Evolutionary conservation across 352 stramenopile species (phyloP), one percentile per base, ranked within the genome.

Genomic region (Phytopythium chamaehyphon): DNA sequence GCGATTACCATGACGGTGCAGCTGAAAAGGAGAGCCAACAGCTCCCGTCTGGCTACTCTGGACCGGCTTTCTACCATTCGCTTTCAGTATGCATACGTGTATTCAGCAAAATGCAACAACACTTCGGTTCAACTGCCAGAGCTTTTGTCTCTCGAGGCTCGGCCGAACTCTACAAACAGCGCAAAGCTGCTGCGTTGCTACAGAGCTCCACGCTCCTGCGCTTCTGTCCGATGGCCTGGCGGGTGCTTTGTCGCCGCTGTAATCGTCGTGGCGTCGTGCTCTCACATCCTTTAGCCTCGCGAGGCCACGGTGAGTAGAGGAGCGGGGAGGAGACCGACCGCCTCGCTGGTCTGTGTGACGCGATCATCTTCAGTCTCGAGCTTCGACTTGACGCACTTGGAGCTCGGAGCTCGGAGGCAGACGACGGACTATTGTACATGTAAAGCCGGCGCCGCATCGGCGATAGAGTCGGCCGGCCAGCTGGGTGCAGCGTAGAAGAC

Each of bases 381-480:
- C 9, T 9, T 33, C 9, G 28, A n/a, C n/a, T n/a, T n/a, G n/a
- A n/a, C n/a, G n/a, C n/a, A n/a, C n/a, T n/a, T n/a, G n/a, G n/a
- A n/a, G n/a, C n/a, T n/a, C n/a, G n/a, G n/a, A 33, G 28, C 9
- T 33, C 28, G 28, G 5, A 10, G 5, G 28, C 28, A 33, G 28
- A 33, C 28, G 9, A 9, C 28, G 9, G 28, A 5, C 28, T 5
- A 33, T n/a, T n/a, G 28, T 9, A 10, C 28, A 33, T 23, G 39
- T 45, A 45, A 45, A 45, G 39, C 18, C 39, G 14, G 3, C 39
- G 3, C 39, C 15, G 18, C 18, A 6, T 18, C 16, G 3, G 2
- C 18, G 24, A n/a, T 51, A 51, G 28, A 51, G 44, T 15, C 44
- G 44, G 44, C 44, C 44, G n/a, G 2, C 44, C 44, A 50, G 24